Percentiles rank a stretch among this genome's conserved stretches.
These are phyloP conservation scores for Crepidotus variabilis DNA, from an alignment of 768 basidiomycete genomes.

Conservation along the genomic window DNA sequence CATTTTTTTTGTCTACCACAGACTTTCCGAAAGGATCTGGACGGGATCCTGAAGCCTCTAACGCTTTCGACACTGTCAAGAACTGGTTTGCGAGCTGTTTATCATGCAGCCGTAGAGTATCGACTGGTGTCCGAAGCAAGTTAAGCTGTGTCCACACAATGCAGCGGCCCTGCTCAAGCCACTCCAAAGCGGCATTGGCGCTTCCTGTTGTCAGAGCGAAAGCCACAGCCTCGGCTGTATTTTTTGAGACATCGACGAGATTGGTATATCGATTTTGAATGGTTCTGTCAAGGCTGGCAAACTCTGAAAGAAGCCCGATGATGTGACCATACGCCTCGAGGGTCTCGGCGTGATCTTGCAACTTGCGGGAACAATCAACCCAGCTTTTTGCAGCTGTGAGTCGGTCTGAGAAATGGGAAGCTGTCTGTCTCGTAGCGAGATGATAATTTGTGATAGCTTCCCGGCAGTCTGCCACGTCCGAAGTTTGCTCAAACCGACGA, in stretches of 20 bases:
- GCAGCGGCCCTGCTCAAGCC: conserved; percentile 28
- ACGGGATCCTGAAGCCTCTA: conserved; percentile 9
- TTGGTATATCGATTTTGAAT: background rate
- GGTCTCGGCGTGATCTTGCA: background rate
- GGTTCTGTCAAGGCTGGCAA: background rate
- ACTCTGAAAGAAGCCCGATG: background rate
- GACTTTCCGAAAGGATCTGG: background rate
- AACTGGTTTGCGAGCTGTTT: conserved; percentile 9
- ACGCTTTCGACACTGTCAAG: conserved; percentile 5
- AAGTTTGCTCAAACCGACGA: too few species aligned
- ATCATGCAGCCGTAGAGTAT: conserved; percentile 9
- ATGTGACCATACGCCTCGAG: background rate
- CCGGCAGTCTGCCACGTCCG: background rate
- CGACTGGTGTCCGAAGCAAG: conserved; percentile 18
- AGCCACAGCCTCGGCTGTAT: background rate
- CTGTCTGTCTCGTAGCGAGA: background rate
- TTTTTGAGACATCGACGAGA: background rate
- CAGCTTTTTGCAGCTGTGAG: background rate
- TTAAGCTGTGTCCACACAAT: conserved; percentile 24
- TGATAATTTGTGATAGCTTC: background rate
- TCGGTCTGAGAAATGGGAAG: background rate
- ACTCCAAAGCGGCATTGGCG: conserved; percentile 19
- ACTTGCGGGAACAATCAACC: background rate
- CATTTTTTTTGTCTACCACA: conserved; percentile 8
- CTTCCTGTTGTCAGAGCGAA: background rate